Evolutionary conservation across 768 basidiomycete species (phyloP).

Genomic region (Mycena epipterygia): DNA sequence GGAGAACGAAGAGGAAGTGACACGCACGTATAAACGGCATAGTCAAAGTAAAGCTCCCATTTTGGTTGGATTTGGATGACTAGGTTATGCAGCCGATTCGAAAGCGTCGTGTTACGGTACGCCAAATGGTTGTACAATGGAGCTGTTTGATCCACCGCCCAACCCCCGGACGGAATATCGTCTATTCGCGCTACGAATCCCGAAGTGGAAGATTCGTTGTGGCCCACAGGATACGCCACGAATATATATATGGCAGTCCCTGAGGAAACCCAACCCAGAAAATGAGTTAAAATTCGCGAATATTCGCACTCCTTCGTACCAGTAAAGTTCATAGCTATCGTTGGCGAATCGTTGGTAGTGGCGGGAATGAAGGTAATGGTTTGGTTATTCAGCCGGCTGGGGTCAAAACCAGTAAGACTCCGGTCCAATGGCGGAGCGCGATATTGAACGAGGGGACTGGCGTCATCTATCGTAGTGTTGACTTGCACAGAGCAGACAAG

Average conservation of each 20-base stretch:
- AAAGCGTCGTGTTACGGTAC: background rate
- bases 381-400: background rate
- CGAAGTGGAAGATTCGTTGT: background rate
- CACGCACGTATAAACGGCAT: constrained; percentile 7
- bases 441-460: background rate
- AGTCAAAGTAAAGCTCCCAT: constrained; percentile 21
- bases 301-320: background rate
- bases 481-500: background rate
- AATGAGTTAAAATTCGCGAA: background rate
- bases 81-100: background rate
- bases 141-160: background rate
- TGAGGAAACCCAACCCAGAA: background rate
- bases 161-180: constrained; percentile 1
- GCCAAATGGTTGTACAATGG: background rate
- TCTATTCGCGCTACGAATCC: constrained; percentile 7
- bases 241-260: constrained; percentile 8
- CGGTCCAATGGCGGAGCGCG: background rate
- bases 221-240: constrained; percentile 6
- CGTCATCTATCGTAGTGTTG: constrained; percentile 9
- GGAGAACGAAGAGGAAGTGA: background rate
- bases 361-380: constrained; percentile 1
- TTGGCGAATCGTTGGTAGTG: background rate
- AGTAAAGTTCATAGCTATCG: background rate
- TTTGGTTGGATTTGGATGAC: background rate
- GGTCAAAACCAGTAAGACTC: background rate